Conservation (phyloP, 2,329 filamentous ascomycete species). For the Fusarium sp. region DNA sequence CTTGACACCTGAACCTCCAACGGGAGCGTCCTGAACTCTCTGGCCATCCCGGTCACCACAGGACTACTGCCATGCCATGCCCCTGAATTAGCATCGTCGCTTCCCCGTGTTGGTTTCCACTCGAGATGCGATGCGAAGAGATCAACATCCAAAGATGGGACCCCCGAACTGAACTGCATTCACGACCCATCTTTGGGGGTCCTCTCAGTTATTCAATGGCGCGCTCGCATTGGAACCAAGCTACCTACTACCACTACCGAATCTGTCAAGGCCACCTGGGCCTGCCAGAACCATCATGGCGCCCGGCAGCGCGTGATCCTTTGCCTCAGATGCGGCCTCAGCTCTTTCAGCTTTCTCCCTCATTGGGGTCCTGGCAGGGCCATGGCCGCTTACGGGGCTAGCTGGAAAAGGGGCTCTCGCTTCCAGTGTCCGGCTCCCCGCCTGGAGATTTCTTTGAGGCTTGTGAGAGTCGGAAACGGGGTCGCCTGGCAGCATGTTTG, state of each 20-base stretch:
- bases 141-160: neutral
- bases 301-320: constrained; percentile 10
- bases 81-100: neutral
- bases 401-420: constrained; percentile 9
- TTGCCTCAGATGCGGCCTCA: constrained; percentile 9
- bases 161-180: neutral
- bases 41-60: constrained; percentile 20
- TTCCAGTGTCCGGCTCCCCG: constrained; percentile 5
- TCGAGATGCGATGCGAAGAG: neutral
- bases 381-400: constrained; percentile 6
- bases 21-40: constrained; percentile 28
- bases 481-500: neutral
- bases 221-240: constrained; percentile 3
- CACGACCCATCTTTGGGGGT: neutral
- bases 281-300: constrained; percentile 12
- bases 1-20: constrained; percentile 25
- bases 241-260: neutral
- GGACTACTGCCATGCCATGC: neutral
- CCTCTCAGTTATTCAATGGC: neutral
- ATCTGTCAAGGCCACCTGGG: neutral
- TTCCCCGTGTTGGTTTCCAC: neutral
- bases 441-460: neutral
- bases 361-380: constrained; percentile 8
- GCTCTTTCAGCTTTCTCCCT: neutral
- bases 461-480: neutral